Evolutionary conservation across 768 basidiomycete genomes (phyloP).

Genomic region (Boletus coccyginus): DNA sequence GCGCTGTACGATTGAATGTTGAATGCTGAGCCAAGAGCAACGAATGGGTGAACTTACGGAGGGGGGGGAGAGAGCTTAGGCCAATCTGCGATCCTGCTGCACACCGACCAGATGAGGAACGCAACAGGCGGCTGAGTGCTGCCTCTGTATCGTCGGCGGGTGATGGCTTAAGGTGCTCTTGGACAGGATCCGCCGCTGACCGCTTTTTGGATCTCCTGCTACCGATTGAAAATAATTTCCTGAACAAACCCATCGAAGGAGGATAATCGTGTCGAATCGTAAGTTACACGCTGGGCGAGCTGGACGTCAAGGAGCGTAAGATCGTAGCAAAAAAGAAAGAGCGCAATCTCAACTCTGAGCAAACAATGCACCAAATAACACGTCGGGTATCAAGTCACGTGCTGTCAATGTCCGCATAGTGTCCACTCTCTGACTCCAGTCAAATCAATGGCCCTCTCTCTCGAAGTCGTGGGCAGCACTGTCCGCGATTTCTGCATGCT

Average conservation of each 20-base stretch:
- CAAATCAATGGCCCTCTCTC: conserved; percentile 12
- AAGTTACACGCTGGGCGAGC: conserved; percentile 17
- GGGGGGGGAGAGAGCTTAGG: conserved; percentile 57
- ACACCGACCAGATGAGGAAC: conserved; percentile 71
- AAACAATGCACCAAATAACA: conserved; percentile 41
- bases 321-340: conserved; percentile 8
- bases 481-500: conserved; percentile 81
- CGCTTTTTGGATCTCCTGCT: conserved; percentile 58
- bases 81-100: conserved; percentile 55
- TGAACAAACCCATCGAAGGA: conserved; percentile 61
- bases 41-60: conserved; percentile 53
- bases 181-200: conserved; percentile 23
- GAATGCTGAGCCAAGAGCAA: neutral
- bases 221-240: conserved; percentile 66
- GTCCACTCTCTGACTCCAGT: too few species aligned
- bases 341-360: conserved; percentile 34
- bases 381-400: conserved; percentile 19
- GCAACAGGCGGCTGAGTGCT: conserved; percentile 50
- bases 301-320: conserved; percentile 29
- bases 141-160: conserved; percentile 46
- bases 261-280: conserved; percentile 29
- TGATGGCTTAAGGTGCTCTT: conserved; percentile 10
- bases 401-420: neutral
- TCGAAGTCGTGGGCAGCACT: conserved; percentile 52
- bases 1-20: conserved; percentile 38